phyloP scores from a whole-genome alignment of 768 basidiomycete species.

The Lepiota venenata region DNA sequence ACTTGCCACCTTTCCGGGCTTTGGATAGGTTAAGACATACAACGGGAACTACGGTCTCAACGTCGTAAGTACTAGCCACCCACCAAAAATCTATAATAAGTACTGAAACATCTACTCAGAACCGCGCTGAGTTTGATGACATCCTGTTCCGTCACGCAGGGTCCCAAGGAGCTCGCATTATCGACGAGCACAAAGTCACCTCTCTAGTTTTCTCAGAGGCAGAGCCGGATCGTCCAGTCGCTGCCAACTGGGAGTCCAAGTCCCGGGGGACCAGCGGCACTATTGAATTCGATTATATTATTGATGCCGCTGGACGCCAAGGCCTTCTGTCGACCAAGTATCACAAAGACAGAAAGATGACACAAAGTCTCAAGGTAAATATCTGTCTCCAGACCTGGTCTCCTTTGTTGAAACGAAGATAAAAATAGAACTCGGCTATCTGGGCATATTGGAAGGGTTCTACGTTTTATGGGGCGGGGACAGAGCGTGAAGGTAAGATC shows the following conservation, averaged over 20 bases:
- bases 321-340: slow-evolving; percentile 61
- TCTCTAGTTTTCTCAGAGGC: slow-evolving; percentile 31
- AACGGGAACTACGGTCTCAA: slow-evolving; percentile 29
- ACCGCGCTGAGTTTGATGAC: slow-evolving; percentile 56
- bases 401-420: slow-evolving; percentile 18
- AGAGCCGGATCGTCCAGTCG: slow-evolving; percentile 27
- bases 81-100: slow-evolving; percentile 13
- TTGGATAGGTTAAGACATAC: slow-evolving; percentile 22
- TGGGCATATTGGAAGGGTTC: slow-evolving; percentile 68
- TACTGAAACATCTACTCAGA: slow-evolving; percentile 24
- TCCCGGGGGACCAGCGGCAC: slow-evolving; percentile 27
- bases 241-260: slow-evolving; percentile 35
- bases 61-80: slow-evolving; percentile 22
- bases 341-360: slow-evolving; percentile 52
- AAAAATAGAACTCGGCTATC: slow-evolving; percentile 48
- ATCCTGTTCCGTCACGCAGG: slow-evolving; percentile 54
- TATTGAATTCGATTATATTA: slow-evolving; percentile 54
- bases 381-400: too few species aligned
- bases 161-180: slow-evolving; percentile 43
- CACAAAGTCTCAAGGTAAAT: slow-evolving; percentile 31
- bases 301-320: slow-evolving; percentile 59
- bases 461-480: slow-evolving; percentile 24
- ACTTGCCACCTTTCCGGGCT: too few species aligned
- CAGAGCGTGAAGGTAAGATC: slow-evolving; percentile 27
- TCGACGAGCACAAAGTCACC: slow-evolving; percentile 42